Conservation (phyloP, 208 protist species). For the Strigomonas galati region DNA sequence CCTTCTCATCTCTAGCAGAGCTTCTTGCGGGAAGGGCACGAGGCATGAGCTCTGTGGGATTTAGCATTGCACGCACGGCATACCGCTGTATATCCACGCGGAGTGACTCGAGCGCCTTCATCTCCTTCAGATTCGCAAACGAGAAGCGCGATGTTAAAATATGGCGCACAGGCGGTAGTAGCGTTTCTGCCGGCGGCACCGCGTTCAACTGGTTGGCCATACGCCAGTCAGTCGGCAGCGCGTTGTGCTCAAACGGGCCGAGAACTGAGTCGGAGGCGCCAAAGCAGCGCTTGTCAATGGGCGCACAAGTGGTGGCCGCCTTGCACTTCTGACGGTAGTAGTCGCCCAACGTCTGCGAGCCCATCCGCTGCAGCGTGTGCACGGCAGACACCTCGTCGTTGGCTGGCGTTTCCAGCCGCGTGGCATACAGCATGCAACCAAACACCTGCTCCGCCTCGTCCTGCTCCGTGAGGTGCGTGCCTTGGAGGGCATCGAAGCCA, state of each 20-base stretch:
- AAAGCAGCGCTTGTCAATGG: slow-evolving; percentile 23
- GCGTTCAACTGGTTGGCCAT: slow-evolving; percentile 26
- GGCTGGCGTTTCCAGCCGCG: slow-evolving; percentile 30
- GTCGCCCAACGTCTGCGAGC: slow-evolving; percentile 12
- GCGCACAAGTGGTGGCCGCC: slow-evolving; percentile 18
- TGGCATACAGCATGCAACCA: slow-evolving; percentile 54
- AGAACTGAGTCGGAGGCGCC: slow-evolving; percentile 32
- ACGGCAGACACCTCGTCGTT: slow-evolving; percentile 37
- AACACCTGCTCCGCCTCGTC: slow-evolving; percentile 35
- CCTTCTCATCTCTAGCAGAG: too few species aligned
- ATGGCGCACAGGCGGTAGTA: slow-evolving; percentile 63
- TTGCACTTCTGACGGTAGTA: slow-evolving; percentile 21
- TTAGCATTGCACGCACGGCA: slow-evolving; percentile 20
- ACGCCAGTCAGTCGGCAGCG: slow-evolving; percentile 56
- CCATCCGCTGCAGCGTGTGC: slow-evolving; percentile 35
- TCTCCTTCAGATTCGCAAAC: slow-evolving; percentile 53
- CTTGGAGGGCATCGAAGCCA: slow-evolving; percentile 36
- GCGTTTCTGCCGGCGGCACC: slow-evolving; percentile 18
- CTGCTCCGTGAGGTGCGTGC: slow-evolving; percentile 31
- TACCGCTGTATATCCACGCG: slow-evolving; percentile 56
- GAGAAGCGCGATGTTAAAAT: slow-evolving; percentile 68
- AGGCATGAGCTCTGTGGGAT: slow-evolving; percentile 15
- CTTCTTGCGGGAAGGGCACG: neutral
- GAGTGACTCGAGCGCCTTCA: slow-evolving; percentile 44
- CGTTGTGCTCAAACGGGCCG: slow-evolving; percentile 40